Conservation (phyloP, 768 basidiomycete genomes). For the Omphalotus guepiniiformis region DNA sequence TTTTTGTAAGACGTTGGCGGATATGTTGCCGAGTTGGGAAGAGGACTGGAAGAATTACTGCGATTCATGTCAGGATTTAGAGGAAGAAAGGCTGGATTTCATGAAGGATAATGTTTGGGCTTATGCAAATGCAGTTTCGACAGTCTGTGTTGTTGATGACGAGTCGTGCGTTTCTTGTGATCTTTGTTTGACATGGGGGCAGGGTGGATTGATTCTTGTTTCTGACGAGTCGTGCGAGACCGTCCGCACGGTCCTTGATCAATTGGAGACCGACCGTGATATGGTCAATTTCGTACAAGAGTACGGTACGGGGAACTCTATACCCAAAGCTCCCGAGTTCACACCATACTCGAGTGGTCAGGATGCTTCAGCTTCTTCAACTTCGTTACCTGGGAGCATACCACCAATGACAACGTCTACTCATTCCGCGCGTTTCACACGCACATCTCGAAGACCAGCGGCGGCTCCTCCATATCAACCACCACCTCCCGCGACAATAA, state of each 20-base stretch:
- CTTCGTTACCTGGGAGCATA: not conserved
- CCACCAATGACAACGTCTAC: constrained; percentile 23
- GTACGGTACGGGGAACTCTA: constrained; percentile 83
- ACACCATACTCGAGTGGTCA: not conserved
- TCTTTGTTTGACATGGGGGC: not conserved
- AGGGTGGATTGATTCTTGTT: not conserved
- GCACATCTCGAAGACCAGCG: not conserved
- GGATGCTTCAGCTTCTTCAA: not conserved
- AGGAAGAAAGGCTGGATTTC: constrained; percentile 89
- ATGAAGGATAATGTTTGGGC: constrained; percentile 95
- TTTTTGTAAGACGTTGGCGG: constrained; percentile 73
- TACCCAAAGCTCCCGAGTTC: constrained; percentile 75
- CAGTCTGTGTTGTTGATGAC: constrained; percentile 92
- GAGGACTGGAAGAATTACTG: constrained; percentile 91
- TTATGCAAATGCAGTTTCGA: constrained; percentile 92
- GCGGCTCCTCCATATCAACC: constrained; percentile 14
- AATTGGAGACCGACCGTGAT: constrained; percentile 83
- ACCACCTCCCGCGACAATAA: not conserved
- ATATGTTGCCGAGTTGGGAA: constrained; percentile 85
- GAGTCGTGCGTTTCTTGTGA: constrained; percentile 52
- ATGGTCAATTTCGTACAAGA: constrained; percentile 86
- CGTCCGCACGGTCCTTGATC: constrained; percentile 80
- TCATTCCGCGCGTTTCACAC: constrained; percentile 50
- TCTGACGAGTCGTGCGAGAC: constrained; percentile 85
- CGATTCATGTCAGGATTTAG: constrained; percentile 92